A percentile compares a stretch with the other conserved stretches of the same genome.
These are phyloP conservation scores for Ascochyta fabae DNA, from an alignment of 2,329 filamentous ascomycete species.

Conservation along the genomic window DNA sequence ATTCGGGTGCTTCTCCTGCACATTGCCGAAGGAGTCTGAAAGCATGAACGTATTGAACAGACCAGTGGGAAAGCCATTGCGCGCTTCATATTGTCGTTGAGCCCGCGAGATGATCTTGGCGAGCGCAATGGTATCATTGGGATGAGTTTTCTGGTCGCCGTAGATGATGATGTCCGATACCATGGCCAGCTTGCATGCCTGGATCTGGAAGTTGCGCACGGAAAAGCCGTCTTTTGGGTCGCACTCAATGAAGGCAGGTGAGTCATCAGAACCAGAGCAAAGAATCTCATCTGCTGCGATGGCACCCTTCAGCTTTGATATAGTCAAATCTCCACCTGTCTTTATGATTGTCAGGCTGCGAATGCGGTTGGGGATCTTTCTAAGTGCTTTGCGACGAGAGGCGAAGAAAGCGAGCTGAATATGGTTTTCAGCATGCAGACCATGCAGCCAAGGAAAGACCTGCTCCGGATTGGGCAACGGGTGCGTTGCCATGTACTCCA, in stretches of 20 bases:
- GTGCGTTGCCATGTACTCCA: conserved; percentile 78
- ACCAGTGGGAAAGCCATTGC: conserved; percentile 62
- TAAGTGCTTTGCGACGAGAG: conserved; percentile 72
- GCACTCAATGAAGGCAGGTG: conserved; percentile 74
- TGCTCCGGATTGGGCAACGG: conserved; percentile 82
- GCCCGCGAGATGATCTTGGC: conserved; percentile 73
- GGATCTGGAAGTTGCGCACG: conserved; percentile 96
- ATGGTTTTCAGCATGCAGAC: conserved; percentile 85
- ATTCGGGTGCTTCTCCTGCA: conserved; percentile 73
- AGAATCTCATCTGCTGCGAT: conserved; percentile 83
- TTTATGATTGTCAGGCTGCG: conserved; percentile 87
- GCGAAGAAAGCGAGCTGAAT: conserved; percentile 91
- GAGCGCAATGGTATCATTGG: conserved; percentile 69
- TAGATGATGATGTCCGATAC: conserved; percentile 94
- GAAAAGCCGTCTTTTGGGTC: conserved; percentile 93
- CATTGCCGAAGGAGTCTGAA: conserved; percentile 51
- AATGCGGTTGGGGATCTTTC: conserved; percentile 76
- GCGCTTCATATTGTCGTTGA: conserved; percentile 74
- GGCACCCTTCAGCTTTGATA: conserved; percentile 83
- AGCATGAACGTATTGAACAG: conserved; percentile 86
- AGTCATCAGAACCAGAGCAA: conserved; percentile 52
- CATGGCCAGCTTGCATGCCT: conserved; percentile 84
- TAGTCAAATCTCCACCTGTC: conserved; percentile 78
- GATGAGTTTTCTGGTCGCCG: conserved; percentile 70
- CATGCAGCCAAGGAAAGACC: conserved; percentile 97